A percentile compares a stretch with the other conserved stretches of the same genome.
phyloP scores from a whole-genome alignment of 176 grass and related monocot genomes.

The Raddia distichophylla region DNA sequence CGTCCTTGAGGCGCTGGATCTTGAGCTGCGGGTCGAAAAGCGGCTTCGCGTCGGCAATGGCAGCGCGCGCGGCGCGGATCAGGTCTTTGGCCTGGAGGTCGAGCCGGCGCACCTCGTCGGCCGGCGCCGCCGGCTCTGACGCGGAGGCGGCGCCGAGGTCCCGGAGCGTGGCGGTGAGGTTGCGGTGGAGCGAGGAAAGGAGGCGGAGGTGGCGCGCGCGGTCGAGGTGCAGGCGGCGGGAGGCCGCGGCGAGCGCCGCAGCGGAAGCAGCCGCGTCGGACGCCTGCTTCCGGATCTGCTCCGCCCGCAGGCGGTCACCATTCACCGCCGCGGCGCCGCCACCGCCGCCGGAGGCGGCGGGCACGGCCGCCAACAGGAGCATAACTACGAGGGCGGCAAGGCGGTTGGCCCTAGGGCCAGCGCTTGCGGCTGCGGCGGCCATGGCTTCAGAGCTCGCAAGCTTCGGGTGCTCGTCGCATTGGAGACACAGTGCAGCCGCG shows the following conservation, averaged over 20 bases:
- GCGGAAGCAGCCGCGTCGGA: conserved; percentile 58
- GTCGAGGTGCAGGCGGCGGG: conserved; percentile 74
- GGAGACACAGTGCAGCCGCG: background rate
- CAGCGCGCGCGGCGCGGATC: conserved; percentile 76
- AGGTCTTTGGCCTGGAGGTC: conserved; percentile 79
- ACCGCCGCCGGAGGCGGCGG: background rate
- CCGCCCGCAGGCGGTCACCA: conserved; percentile 58
- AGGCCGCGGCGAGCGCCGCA: conserved; percentile 55
- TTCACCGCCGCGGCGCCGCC: conserved; percentile 38
- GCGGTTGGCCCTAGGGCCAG: background rate
- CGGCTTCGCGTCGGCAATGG: conserved; percentile 79
- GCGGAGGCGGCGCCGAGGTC: conserved; percentile 30
- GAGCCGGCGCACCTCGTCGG: conserved; percentile 40
- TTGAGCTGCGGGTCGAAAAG: conserved; percentile 98
- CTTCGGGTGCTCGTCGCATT: conserved; percentile 25
- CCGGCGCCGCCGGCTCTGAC: background rate
- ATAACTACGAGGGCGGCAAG: background rate
- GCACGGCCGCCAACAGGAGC: conserved; percentile 11
- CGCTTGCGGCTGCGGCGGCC: conserved; percentile 6
- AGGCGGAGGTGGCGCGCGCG: conserved; percentile 72
- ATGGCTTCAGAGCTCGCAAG: conserved; percentile 39
- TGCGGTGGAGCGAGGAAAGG: conserved; percentile 74
- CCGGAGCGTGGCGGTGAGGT: conserved; percentile 75
- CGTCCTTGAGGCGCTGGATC: conserved; percentile 96
- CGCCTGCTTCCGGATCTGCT: conserved; percentile 81